These are phyloP conservation scores for Salix caprea DNA, from an alignment of 345 rosid genomes.

Conservation along the genomic window DNA sequence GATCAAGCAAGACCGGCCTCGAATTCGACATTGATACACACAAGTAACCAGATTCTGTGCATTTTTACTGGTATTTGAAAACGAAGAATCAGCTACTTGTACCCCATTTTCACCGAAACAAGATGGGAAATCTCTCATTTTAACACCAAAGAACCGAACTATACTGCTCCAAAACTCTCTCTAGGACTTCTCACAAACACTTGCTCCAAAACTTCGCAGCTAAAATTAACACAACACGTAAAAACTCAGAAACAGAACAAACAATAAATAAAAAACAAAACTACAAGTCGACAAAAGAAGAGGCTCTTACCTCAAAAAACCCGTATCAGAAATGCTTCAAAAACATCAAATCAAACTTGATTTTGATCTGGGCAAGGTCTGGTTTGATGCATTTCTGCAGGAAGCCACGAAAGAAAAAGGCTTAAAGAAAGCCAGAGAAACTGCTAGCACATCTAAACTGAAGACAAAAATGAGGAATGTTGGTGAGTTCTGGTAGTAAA, in stretches of 20 bases:
- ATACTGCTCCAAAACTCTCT: slow-evolving; percentile 19
- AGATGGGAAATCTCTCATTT: slow-evolving; percentile 94
- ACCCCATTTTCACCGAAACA: slow-evolving; percentile 94
- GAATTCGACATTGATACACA: slow-evolving; percentile 64
- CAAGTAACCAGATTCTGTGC: slow-evolving; percentile 77
- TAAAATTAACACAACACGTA: slow-evolving; percentile 19
- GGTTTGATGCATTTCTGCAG: slow-evolving; percentile 13
- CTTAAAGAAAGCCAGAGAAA: slow-evolving; percentile 4
- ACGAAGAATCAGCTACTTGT: slow-evolving; percentile 75
- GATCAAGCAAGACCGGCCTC: slow-evolving; percentile 64
- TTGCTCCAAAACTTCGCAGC: slow-evolving; percentile 26
- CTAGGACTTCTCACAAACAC: slow-evolving; percentile 33
- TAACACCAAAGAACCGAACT: slow-evolving; percentile 16
- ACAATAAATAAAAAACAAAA: neutral
- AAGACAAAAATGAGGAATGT: slow-evolving; percentile 39
- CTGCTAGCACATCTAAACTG: slow-evolving; percentile 7
- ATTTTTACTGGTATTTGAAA: slow-evolving; percentile 50
- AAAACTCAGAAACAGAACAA: slow-evolving; percentile 7
- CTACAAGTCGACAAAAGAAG: slow-evolving; percentile 5
- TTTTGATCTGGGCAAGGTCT: slow-evolving; percentile 25
- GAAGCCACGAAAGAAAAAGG: neutral
- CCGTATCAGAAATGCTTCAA: slow-evolving; percentile 26
- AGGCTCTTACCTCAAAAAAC: slow-evolving; percentile 32
- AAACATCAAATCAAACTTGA: slow-evolving; percentile 25
- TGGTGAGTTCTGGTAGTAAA: slow-evolving; percentile 16